Evolutionary conservation across 495 filamentous ascomycete genomes (phyloP), one percentile per base, ranked within the genome.

Genomic region (Hypoxylon lenormandii): DNA sequence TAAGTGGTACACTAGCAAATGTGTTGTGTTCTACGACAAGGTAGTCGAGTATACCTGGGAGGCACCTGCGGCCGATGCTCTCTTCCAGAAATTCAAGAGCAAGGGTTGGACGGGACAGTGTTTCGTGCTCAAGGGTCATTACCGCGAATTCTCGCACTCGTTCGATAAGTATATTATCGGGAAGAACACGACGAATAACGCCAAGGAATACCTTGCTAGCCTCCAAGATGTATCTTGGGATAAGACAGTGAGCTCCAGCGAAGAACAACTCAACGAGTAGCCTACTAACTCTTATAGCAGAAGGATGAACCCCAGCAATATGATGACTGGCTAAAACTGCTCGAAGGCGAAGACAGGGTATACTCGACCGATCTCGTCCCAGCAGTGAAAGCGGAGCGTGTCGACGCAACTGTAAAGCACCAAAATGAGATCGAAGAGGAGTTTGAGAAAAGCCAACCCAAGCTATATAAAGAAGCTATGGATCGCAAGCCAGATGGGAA

Each of bases 61-160:
- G 50, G 81, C 80, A 40, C 81, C 81, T 8, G 72, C 75, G 11
- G 81, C 81, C 30, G 77, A 79, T 12, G 74, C 78, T 0, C 63
- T 84, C 5, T 75, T 75, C 47, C 67, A 74, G 46, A 81, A 80
- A 36, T 75, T 83, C 38, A 74, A 69, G 60, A 67, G 64, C 16
- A 79, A 80, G 59, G 78, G 78, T 16, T 84, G 81, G 81, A 56
- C 62, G 5, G 81, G 81, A 2, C 78, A 80, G 37, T 79, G 78
- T 49, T 84, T 82, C 46, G 74, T 84, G 26, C 76, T 84, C 22
- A 84, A 84, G 66, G 81, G 81, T 3, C 81, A 83, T 56, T 84
- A 80, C 62, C 75, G 78, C 46, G 81, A 84, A 55, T 82, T 84
- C 62, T 80, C 79, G 1, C 70, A 72, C 15, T 80, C 78, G 6